These are phyloP conservation scores for Perilla frutescens DNA, from an alignment of 257 asterid genomes.

Conservation along the genomic window DNA sequence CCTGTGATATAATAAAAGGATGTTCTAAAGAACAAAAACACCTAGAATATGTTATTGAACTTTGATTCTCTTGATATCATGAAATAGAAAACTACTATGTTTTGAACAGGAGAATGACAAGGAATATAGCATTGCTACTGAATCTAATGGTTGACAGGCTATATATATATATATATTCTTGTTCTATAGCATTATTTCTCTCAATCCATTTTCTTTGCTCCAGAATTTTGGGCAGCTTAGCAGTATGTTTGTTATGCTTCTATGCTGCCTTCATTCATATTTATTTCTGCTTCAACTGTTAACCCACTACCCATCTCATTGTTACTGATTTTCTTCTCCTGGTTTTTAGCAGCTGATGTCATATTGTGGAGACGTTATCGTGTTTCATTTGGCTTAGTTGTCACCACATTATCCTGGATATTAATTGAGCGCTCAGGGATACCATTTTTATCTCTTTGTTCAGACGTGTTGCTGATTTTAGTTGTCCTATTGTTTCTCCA, in stretches of 20 bases:
- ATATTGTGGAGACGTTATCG: conserved; percentile 74
- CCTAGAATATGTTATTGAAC: conserved; percentile 5
- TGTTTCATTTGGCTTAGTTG: conserved; percentile 72
- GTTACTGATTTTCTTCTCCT: conserved; percentile 35
- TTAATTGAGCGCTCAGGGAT: conserved; percentile 81
- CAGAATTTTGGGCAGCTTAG: conserved; percentile 24
- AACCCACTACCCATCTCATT: conserved; percentile 32
- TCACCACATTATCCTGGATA: conserved; percentile 87
- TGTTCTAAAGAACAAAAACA: conserved; percentile 1
- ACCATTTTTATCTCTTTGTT: conserved; percentile 75
- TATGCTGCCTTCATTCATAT: conserved; percentile 29
- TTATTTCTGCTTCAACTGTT: conserved; percentile 26
- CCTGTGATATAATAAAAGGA: background rate
- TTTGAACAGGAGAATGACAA: conserved; percentile 13
- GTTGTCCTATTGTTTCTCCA: conserved; percentile 72
- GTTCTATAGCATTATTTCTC: background rate
- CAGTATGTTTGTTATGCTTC: conserved; percentile 28
- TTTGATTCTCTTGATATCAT: conserved; percentile 12
- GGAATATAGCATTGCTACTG: conserved; percentile 20
- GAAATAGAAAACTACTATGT: conserved; percentile 4
- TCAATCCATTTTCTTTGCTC: conserved; percentile 11
- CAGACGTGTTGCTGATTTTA: conserved; percentile 79
- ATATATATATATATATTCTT: background rate
- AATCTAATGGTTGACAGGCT: background rate
- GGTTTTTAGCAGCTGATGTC: conserved; percentile 80